Conservation (phyloP, 805 yeast species). For the Lipomyces anomalus region DNA sequence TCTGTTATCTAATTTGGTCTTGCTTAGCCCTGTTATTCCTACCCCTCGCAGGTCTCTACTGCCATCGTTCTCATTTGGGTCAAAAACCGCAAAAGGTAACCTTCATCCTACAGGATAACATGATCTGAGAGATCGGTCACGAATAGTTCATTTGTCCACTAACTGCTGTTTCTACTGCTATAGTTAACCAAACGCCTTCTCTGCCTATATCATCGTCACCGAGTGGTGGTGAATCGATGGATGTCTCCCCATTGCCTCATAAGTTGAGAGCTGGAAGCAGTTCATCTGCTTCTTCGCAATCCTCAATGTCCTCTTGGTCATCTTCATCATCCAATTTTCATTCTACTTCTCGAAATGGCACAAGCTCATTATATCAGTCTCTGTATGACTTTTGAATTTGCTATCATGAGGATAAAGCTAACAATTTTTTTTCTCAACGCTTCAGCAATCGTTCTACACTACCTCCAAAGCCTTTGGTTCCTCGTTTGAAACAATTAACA, state of each 20-base stretch:
- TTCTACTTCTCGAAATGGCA: constrained; percentile 20
- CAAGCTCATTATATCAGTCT: constrained; percentile 7
- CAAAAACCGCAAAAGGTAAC: constrained; percentile 10
- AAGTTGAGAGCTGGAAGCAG: background rate
- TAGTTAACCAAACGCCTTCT: constrained; percentile 15
- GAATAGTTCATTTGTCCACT: background rate
- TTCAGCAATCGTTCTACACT: background rate
- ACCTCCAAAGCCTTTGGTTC: background rate
- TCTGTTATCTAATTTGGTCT: background rate
- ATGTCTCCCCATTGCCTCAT: constrained; percentile 22
- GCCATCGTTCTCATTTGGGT: constrained; percentile 26
- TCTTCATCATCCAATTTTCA: constrained; percentile 23
- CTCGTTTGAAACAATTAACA: background rate
- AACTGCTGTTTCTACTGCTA: background rate
- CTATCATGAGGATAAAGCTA: background rate
- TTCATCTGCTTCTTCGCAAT: constrained; percentile 3
- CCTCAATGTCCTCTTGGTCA: constrained; percentile 9
- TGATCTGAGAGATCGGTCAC: no score
- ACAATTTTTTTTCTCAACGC: no score
- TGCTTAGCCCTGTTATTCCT: constrained; percentile 28
- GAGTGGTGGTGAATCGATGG: constrained; percentile 12
- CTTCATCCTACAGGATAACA: no score
- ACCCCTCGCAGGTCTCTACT: constrained; percentile 34
- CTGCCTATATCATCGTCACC: constrained; percentile 16
- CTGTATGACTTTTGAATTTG: background rate